phyloP scores from a whole-genome alignment of 805 yeast genomes.

The Candida boidinii region DNA sequence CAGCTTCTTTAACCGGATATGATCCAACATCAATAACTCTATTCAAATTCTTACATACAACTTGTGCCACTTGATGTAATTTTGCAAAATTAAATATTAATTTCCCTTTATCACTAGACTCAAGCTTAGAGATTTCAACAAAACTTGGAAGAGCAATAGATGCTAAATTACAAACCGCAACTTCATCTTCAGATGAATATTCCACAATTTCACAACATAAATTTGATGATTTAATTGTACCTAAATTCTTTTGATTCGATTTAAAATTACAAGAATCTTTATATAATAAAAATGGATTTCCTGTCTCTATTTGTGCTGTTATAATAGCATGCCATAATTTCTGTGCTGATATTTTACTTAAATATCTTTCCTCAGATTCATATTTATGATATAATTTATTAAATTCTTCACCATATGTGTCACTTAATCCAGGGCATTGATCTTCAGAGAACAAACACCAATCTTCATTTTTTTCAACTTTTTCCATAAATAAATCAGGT shows the following conservation, averaged over 20 bases:
- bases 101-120: conserved; percentile 29
- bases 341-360: conserved; percentile 70
- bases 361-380: conserved; percentile 61
- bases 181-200: conserved; percentile 85
- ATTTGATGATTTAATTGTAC: conserved; percentile 87
- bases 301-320: conserved; percentile 93
- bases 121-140: conserved; percentile 35
- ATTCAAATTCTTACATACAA: conserved; percentile 71
- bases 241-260: conserved; percentile 86
- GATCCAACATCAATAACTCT: conserved; percentile 74
- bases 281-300: conserved; percentile 90
- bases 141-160: conserved; percentile 84
- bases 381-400: conserved; percentile 61
- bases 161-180: conserved; percentile 93
- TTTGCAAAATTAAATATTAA: conserved; percentile 60
- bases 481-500: conserved; percentile 88
- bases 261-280: conserved; percentile 87
- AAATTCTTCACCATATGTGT: conserved; percentile 80
- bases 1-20: conserved; percentile 79
- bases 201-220: conserved; percentile 93
- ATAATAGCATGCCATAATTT: conserved; percentile 84
- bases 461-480: conserved; percentile 67
- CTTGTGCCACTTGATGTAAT: conserved; percentile 71
- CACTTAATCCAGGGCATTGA: conserved; percentile 79
- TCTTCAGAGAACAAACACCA: conserved; percentile 92